Percentiles rank a stretch among this genome's conserved stretches.
phyloP scores from a whole-genome alignment of 1,284 basidiomycete genomes.

The Dichomitus squalens region DNA sequence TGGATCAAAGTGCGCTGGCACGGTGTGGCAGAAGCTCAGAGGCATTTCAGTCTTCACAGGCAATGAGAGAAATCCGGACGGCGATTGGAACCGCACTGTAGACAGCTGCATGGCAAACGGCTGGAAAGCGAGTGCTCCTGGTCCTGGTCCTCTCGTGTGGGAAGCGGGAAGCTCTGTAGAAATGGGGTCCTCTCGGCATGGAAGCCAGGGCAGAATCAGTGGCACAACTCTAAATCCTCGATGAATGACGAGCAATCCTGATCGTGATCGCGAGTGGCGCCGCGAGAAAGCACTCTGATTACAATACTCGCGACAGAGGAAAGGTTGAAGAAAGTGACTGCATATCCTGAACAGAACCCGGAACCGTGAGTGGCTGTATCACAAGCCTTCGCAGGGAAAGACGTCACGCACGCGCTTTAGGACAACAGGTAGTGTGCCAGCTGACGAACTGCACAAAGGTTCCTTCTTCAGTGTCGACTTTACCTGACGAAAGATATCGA shows the following conservation, averaged over 20 bases:
- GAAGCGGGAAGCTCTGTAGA: not conserved
- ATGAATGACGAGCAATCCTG: not conserved
- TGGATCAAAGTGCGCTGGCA: not conserved
- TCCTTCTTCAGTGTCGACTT: not conserved
- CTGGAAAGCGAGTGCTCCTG: not conserved
- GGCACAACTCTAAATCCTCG: not conserved
- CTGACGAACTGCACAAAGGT: not conserved
- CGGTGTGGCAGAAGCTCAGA: not conserved
- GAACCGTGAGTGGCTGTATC: slow-evolving; percentile 4
- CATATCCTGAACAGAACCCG: not conserved
- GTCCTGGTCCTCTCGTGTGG: not conserved
- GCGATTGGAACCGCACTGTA: not conserved
- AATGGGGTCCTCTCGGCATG: slow-evolving; percentile 5
- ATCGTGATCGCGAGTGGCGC: not conserved
- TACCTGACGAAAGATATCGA: not conserved
- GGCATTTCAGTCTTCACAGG: not conserved
- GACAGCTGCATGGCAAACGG: not conserved
- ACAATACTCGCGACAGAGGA: slow-evolving; percentile 5
- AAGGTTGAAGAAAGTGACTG: not conserved
- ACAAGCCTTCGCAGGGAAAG: not conserved
- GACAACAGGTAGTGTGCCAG: not conserved
- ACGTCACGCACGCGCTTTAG: not conserved
- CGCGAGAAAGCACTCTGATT: slow-evolving; percentile 2
- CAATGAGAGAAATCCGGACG: not conserved
- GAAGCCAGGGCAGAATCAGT: not conserved